A percentile compares a stretch with the other conserved stretches of the same genome.
phyloP scores from a whole-genome alignment of 768 basidiomycete genomes.

The Mycena rosella region DNA sequence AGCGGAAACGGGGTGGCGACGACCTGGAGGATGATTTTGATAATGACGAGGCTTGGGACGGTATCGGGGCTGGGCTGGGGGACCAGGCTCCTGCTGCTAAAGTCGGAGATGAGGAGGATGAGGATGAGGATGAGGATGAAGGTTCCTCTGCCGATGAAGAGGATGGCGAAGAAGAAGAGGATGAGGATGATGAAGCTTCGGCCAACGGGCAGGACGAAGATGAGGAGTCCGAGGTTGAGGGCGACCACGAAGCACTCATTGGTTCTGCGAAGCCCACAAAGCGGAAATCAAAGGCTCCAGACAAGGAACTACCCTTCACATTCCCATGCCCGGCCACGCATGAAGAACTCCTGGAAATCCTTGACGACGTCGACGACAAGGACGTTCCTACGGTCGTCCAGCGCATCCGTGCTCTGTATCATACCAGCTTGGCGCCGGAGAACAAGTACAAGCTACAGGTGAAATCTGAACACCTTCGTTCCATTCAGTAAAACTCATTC shows the following conservation, averaged over 20 bases:
- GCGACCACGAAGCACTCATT: slow-evolving; percentile 60
- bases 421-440: slow-evolving; percentile 90
- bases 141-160: slow-evolving; percentile 53
- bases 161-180: slow-evolving; percentile 49
- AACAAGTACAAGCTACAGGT: slow-evolving; percentile 96
- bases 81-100: slow-evolving; percentile 44
- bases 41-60: slow-evolving; percentile 57
- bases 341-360: slow-evolving; percentile 89
- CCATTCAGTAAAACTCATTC: neutral
- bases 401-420: slow-evolving; percentile 90
- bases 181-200: slow-evolving; percentile 57
- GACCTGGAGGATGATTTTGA: slow-evolving; percentile 93
- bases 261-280: slow-evolving; percentile 43
- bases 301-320: slow-evolving; percentile 87
- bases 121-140: slow-evolving; percentile 53
- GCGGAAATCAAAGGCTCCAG: slow-evolving; percentile 51
- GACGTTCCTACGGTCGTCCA: slow-evolving; percentile 87
- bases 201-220: slow-evolving; percentile 49
- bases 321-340: slow-evolving; percentile 91
- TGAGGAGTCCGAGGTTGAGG: slow-evolving; percentile 55
- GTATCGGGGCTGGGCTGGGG: slow-evolving; percentile 57
- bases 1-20: slow-evolving; percentile 78
- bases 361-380: slow-evolving; percentile 76
- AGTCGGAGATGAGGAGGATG: slow-evolving; percentile 46
- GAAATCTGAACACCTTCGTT: slow-evolving; percentile 32